Evolutionary conservation across 768 basidiomycete genomes (phyloP), one percentile per base, ranked within the genome.

Genomic region (Phylloporus arenicola): DNA sequence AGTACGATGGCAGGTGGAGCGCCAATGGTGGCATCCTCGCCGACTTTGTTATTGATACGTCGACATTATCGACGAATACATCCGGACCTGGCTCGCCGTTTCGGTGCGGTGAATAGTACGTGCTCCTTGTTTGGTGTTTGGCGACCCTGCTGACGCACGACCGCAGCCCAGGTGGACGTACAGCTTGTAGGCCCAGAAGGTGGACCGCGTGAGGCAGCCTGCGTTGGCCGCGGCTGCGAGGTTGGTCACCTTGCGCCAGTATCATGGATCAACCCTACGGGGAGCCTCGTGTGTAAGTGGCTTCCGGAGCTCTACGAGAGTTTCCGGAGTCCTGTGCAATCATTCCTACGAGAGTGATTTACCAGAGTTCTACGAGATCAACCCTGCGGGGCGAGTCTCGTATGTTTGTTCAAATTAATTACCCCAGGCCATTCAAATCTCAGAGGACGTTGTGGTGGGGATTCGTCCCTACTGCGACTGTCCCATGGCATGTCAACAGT

Each of bases 371-470:
- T n/a, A n/a, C 27, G 27, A 29, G 27, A 8, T 29, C 27, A 6
- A 5, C 9, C 27, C 6, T 29, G 2, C 27, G 8, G 65, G 66
- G 44, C 38, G 40, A 25, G 43, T 49, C 64, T 59, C 66, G 57
- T 58, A 54, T 57, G 50, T 62, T 58, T 50, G 50, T 25, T 33
- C 54, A 69, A 70, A 68, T 69, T 19, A 69, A 71, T 59, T 71
- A 71, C 52, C 70, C 67, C 64, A 70, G 70, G 64, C 24, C 69
- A 57, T 58, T 12, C 54, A 59, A 69, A 64, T 33, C 65, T 70
- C 10, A 59, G 57, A 56, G 40, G 59, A 49, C 22, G 43, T 49
- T 13, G 39, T 29, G 12, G 54, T 50, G 17, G 54, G 37, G 35
- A 50, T 30, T 43, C 9, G 20, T 48, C 45, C 38, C 48, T 19